Evolutionary conservation across 805 yeast genomes (phyloP), one percentile per base, ranked within the genome.

Genomic region (Candida koratica): DNA sequence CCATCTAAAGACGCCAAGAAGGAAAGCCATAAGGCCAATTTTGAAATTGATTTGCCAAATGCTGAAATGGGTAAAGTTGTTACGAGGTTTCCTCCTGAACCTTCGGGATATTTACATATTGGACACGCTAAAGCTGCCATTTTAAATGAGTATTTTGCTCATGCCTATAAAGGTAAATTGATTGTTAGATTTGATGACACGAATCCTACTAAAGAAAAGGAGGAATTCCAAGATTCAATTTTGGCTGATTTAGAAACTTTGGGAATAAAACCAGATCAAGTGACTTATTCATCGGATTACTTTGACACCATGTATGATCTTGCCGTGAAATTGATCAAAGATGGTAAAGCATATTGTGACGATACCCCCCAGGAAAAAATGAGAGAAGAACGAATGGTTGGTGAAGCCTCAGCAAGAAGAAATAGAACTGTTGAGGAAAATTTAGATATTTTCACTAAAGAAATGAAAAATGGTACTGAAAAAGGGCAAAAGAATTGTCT

Each of bases 71-170:
- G 99, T 47, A 71, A 89, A 64, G 99, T 93, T 39, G 97, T 94
- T 37, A 94, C 98, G 37, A 84, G 99, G 69, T 93, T 93, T 79
- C 98, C 96, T 35, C 99, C 99, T 47, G 99, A 93, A 71, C 99
- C 99, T 42, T 85, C 95, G 67, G 99, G 99, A 68, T 93, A 89
- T 65, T 75, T 93, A 65, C 99, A 93, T 67, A 93, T 93, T 66
- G 99, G 99, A 50, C 99, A 93, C 60, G 98, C 96, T 43, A 93
- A 93, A 67, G 98, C 98, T 44, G 99, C 99, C 37, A 73, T 93
- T 41, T 75, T 93, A 59, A 93, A 93, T 70, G 93, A 93, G 66
- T 90, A 89, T 69, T 90, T 93, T 69, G 98, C 99, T 32, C 81
- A 86, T 52, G 83, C 78, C 56, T 93, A 90, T 74, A 84, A 93